phyloP scores from a whole-genome alignment of 495 filamentous ascomycete species.

The Echria macrotheca region DNA sequence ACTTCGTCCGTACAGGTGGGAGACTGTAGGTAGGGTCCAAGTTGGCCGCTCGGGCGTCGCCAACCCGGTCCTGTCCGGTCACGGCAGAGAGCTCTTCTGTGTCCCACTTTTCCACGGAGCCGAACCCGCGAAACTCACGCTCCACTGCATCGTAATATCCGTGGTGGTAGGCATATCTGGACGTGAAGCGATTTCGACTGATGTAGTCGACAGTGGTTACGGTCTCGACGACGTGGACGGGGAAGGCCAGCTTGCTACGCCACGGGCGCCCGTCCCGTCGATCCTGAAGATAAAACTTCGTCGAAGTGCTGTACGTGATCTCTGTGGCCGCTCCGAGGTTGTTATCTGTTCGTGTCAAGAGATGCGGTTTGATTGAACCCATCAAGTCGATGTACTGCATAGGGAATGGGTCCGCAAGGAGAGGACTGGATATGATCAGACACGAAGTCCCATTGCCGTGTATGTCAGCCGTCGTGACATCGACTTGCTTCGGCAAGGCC shows the following conservation, averaged over 20 bases:
- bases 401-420: not conserved
- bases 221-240: slow-evolving; percentile 22
- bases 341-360: not conserved
- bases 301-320: slow-evolving; percentile 22
- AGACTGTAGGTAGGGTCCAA: not conserved
- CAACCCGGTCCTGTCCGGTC: not conserved
- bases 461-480: slow-evolving; percentile 22
- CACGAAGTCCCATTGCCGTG: slow-evolving; percentile 29
- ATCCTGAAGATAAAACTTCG: slow-evolving; percentile 27
- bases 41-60: too few relatives aligned
- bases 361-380: slow-evolving; percentile 1
- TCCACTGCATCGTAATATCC: slow-evolving; percentile 34
- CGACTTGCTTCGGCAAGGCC: not conserved
- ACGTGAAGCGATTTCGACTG: slow-evolving; percentile 1
- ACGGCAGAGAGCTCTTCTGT: slow-evolving; percentile 12
- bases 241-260: slow-evolving; percentile 28
- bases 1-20: not conserved
- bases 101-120: slow-evolving; percentile 6
- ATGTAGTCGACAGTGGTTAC: slow-evolving; percentile 17
- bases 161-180: slow-evolving; percentile 30
- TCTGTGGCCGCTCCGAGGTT: not conserved
- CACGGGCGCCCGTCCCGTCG: slow-evolving; percentile 23
- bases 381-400: slow-evolving; percentile 20
- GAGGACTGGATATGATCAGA: slow-evolving; percentile 20
- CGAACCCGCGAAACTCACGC: slow-evolving; percentile 35